Evolutionary conservation across 208 protist genomes (phyloP), one percentile per base, ranked within the genome.

Genomic region (Leishmania guyanensis): DNA sequence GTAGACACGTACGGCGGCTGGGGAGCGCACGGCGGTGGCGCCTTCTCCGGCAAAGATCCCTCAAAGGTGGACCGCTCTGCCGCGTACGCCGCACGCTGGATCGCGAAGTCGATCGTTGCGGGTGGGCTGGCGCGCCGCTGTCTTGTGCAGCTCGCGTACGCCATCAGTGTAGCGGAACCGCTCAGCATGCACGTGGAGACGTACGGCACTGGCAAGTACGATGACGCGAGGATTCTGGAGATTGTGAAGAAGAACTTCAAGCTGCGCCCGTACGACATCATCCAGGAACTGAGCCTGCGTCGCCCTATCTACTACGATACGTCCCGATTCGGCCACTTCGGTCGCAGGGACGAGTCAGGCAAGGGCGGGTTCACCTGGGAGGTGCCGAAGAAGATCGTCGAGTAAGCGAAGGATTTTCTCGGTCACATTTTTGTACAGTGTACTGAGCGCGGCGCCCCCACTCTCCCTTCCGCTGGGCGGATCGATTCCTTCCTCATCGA

Each of bases 1-100:
- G 98, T 99, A 70, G 99, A 99, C 84, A 99, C 98, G 6, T 99
- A 99, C 89, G 99, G 99, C 84, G 99, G 99, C 80, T 99, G 99
- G 99, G 99, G 99, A 70, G 99, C 99, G 39, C 99, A 99, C 92
- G 99, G 99, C 84, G 99, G 99, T 88, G 99, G 99, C 84, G 99
- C 99, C 81, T 99, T 99, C 97, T 99, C 99, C 54, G 99, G 99
- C 79, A 99, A 99, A 94, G 99, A 99, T 90, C 98, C 97, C 56
- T 98, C 98, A 74, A 99, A 99, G 94, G 99, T 99, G 58, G 99
- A 99, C 90, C 97, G 99, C 80, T 99, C 99, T 62, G 99, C 98
- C 62, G 98, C 98, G 50, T 99, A 99, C 93, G 97, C 98, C 71
- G 98, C 98, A 43, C 91, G 99, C 74, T 99, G 99, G 99, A 99